Base-by-base conservation (phyloP, 2,329 filamentous ascomycete species). In the Coniosporium tulheliwenetii region DNA sequence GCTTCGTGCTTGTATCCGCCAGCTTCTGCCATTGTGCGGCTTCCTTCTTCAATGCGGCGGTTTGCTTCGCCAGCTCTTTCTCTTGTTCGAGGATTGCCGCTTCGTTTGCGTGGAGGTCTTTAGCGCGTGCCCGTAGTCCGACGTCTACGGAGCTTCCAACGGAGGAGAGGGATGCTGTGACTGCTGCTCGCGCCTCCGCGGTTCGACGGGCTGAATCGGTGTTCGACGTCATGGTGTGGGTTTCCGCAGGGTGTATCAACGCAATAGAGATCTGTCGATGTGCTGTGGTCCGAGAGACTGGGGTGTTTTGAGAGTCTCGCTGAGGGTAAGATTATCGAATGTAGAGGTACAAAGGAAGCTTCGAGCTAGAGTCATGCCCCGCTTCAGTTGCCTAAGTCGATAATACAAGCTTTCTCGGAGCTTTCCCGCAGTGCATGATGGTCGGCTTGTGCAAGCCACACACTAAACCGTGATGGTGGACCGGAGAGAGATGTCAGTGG, bases 141-240 rank as follows among this genome's bases (percentile, higher is more conserved):
- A 69, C 63, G 63, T 85, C 79, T 48, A 86, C 68, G 50, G 78
- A 73, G 56, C 81, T 79, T 51, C 79, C 78, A 40, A 86, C 63
- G 5, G 65, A 62, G 35, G 61, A 54, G 26, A 72, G 62, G 26
- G 67, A 67, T 30, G 66, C 66, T 16, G 64, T 60, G 36, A 71
- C 64, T 37, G 67, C 66, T 33, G 67, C 65, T 42, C 68, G 65
- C 42, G 69, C 68, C 58, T 71, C 67, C 43, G 61, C 58, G 43
- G 59, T 60, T 34, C 57, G 54, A 41, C 52, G 56, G 16, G 12
- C 26, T 26, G 36, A 31, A 26, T 12, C 12, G 36, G 32, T 12
- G 12, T 34, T 34, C 12, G 32, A 14, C 12, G 32, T 4, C 32
- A 34, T 34, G 5, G 3, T n/a, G 32, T 34, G 32, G 32, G 8